A percentile compares a stretch with the other conserved stretches of the same genome.
Conservation (phyloP, 257 asterid species). For the Ligustrum vulgare region DNA sequence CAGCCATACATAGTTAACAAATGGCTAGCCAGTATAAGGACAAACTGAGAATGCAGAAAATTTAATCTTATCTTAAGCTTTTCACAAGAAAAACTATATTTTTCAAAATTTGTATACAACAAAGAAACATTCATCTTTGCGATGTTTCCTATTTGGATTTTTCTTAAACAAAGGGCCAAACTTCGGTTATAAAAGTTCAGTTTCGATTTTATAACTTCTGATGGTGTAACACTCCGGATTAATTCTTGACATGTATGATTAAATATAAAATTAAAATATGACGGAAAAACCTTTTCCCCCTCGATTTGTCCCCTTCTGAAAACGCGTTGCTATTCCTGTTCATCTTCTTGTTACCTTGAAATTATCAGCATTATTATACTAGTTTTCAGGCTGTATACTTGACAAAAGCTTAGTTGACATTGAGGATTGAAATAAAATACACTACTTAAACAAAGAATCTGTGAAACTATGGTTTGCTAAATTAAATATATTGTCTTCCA, state of each 20-base stretch:
- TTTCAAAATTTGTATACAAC: not conserved
- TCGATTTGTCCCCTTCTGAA: not conserved
- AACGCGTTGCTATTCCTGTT: not conserved
- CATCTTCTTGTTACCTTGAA: slow-evolving; percentile 1
- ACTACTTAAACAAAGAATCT: too few species aligned
- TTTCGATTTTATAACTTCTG: not conserved
- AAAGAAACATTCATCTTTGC: not conserved
- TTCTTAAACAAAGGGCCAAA: not conserved
- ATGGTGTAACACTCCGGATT: not conserved
- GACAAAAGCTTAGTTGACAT: not conserved
- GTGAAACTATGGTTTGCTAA: not conserved
- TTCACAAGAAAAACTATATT: not conserved
- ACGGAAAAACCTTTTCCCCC: not conserved
- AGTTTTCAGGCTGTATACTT: not conserved
- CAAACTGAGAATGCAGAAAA: not conserved
- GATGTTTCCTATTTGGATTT: not conserved
- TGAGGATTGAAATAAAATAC: too few species aligned
- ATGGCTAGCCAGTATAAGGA: not conserved
- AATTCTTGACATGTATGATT: not conserved
- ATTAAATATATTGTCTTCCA: not conserved
- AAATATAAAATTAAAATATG: too few species aligned
- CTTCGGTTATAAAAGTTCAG: not conserved
- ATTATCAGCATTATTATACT: not conserved
- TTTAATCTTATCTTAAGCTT: not conserved
- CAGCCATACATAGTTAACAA: not conserved